Conservation (phyloP, 139 green algal genomes). For the Chlorella sp. region DNA sequence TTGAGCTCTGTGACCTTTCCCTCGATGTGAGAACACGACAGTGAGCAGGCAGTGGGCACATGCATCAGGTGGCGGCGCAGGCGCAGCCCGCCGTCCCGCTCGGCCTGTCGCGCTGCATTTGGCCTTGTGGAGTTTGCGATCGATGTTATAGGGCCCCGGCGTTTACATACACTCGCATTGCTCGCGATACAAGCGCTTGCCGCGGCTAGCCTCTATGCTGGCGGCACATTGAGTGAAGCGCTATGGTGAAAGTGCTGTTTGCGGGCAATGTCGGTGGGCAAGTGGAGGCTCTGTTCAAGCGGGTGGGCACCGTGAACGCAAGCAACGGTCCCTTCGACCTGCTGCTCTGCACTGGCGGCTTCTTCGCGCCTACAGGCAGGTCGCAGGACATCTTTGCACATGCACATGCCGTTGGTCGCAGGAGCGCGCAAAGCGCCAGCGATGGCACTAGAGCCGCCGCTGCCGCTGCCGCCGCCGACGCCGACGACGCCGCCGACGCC, state of each 20-base stretch:
- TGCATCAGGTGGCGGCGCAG: too few relatives aligned
- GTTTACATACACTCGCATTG: too few relatives aligned
- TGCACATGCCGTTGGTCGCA: neutral
- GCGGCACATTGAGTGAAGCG: neutral
- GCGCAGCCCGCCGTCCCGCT: too few relatives aligned
- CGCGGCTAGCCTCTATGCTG: neutral
- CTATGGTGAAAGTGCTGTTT: conserved; percentile 62
- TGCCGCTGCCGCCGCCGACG: neutral
- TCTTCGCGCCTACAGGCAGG: conserved; percentile 51
- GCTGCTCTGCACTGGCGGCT: conserved; percentile 68
- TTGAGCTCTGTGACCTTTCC: too few relatives aligned
- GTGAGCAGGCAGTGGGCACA: too few relatives aligned
- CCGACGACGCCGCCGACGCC: too few relatives aligned
- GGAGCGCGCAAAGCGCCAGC: neutral
- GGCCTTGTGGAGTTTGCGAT: too few relatives aligned
- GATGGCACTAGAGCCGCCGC: neutral
- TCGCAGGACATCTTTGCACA: neutral
- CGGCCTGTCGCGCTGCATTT: too few relatives aligned
- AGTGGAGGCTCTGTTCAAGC: conserved; percentile 63
- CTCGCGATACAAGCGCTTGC: too few relatives aligned
- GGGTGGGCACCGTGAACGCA: conserved; percentile 64
- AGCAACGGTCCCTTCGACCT: conserved; percentile 71
- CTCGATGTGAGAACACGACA: too few relatives aligned
- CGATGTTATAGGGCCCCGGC: too few relatives aligned
- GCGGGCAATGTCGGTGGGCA: conserved; percentile 58